Conservation (phyloP, 78 protist species). For the Emiliania huxleyi region DNA sequence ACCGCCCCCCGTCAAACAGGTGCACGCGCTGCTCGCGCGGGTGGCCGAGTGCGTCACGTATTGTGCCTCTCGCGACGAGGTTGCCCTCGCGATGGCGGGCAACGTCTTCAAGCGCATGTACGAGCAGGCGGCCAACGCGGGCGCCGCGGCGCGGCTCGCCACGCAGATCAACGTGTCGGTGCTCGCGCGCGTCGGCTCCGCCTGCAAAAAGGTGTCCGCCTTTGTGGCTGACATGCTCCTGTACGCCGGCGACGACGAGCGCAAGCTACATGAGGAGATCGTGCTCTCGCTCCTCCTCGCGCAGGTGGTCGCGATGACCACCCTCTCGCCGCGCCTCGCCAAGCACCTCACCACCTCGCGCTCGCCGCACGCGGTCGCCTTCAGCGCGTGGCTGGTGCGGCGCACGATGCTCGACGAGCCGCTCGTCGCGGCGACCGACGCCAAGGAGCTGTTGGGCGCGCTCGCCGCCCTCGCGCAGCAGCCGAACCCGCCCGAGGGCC, state of each 20-base stretch:
- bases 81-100: not conserved
- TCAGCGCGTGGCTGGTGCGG: not conserved
- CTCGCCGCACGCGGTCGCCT: not conserved
- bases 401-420: not conserved
- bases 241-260: not conserved
- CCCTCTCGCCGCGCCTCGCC: not conserved
- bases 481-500: not conserved
- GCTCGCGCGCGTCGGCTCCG: conserved; percentile 19
- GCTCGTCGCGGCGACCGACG: not conserved
- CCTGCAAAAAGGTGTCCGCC: not conserved
- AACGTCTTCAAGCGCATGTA: not conserved
- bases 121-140: not conserved
- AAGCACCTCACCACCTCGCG: not conserved
- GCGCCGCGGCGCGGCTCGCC: not conserved
- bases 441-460: conserved; percentile 28
- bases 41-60: not conserved
- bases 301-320: not conserved
- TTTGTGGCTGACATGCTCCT: conserved; percentile 13
- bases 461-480: conserved; percentile 23
- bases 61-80: conserved; percentile 33
- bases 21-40: not conserved
- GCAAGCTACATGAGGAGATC: conserved; percentile 26
- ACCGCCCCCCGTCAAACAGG: conserved; percentile 1
- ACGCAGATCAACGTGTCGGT: conserved; percentile 9
- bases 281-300: not conserved